Conservation (phyloP, 257 asterid genomes). For the Mentha longifolia region DNA sequence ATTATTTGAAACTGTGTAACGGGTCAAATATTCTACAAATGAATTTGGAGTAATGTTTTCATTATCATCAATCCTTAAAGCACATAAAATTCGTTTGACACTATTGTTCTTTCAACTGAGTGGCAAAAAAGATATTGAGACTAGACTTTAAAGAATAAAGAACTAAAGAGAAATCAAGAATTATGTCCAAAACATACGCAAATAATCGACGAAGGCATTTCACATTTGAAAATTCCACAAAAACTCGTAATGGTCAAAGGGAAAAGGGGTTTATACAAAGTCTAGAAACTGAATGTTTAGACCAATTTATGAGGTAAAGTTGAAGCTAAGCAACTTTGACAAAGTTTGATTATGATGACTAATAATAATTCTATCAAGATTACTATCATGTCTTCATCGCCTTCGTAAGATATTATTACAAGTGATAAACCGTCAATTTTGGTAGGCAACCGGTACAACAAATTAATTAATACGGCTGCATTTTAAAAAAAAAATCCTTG, state of each 20-base stretch:
- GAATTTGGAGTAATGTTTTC: too few relatives aligned
- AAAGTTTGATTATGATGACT: background rate
- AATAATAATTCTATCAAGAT: slow-evolving; percentile 2
- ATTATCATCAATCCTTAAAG: too few relatives aligned
- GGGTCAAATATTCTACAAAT: too few relatives aligned
- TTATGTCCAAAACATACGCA: background rate
- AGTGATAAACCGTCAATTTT: slow-evolving; percentile 18
- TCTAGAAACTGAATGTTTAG: slow-evolving; percentile 29
- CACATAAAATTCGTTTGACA: background rate
- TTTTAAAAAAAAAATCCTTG: background rate
- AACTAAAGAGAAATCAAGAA: background rate
- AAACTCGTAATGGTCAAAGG: slow-evolving; percentile 19
- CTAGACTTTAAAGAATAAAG: background rate
- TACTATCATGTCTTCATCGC: slow-evolving; percentile 22
- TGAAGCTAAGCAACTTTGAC: slow-evolving; percentile 24
- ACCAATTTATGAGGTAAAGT: slow-evolving; percentile 19
- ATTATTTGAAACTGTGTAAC: too few relatives aligned
- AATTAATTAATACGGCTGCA: slow-evolving; percentile 1
- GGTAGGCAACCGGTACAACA: background rate
- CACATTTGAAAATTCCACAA: slow-evolving; percentile 11
- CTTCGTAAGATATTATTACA: background rate
- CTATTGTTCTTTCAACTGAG: background rate
- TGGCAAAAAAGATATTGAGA: background rate
- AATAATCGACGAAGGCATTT: background rate
- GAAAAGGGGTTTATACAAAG: slow-evolving; percentile 8